Conservation (phyloP, 192 early-diverging fungal genomes). For the Umbelopsis vinacea region DNA sequence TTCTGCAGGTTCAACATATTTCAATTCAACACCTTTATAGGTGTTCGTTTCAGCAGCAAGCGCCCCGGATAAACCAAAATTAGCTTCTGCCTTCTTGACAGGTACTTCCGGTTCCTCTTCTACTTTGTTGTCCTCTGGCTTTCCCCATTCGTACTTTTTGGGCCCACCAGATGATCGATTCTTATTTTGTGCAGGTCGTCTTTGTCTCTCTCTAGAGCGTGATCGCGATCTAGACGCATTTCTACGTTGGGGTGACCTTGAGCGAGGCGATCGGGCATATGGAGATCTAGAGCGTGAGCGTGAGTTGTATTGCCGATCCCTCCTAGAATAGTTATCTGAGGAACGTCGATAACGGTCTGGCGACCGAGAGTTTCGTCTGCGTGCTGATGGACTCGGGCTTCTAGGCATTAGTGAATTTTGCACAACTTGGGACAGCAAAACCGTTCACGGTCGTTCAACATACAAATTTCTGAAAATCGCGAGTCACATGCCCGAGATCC, state of each 20-base stretch:
- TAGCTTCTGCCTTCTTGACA: constrained; percentile 70
- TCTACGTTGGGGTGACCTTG: background rate
- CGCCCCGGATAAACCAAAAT: constrained; percentile 86
- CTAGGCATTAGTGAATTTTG: background rate
- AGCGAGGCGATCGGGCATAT: constrained; percentile 1
- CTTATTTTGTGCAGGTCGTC: constrained; percentile 15
- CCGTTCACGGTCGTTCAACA: too few relatives aligned
- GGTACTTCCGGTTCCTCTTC: constrained; percentile 37
- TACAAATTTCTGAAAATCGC: too few relatives aligned
- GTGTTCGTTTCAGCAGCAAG: constrained; percentile 89
- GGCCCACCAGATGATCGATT: constrained; percentile 14
- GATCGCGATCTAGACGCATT: constrained; percentile 24
- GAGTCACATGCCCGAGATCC: too few relatives aligned
- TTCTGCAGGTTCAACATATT: constrained; percentile 93
- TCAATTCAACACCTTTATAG: constrained; percentile 84
- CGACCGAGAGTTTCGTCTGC: constrained; percentile 22
- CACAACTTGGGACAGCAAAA: background rate
- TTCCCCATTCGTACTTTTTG: constrained; percentile 46
- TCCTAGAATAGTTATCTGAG: background rate
- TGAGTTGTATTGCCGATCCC: background rate
- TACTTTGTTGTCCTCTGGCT: constrained; percentile 34
- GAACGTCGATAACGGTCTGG: constrained; percentile 25
- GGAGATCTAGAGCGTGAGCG: constrained; percentile 25
- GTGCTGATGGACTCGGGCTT: constrained; percentile 15
- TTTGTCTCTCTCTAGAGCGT: background rate